Evolutionary conservation across 2,329 filamentous ascomycete species (phyloP).

Genomic region (Fusarium annulatum): DNA sequence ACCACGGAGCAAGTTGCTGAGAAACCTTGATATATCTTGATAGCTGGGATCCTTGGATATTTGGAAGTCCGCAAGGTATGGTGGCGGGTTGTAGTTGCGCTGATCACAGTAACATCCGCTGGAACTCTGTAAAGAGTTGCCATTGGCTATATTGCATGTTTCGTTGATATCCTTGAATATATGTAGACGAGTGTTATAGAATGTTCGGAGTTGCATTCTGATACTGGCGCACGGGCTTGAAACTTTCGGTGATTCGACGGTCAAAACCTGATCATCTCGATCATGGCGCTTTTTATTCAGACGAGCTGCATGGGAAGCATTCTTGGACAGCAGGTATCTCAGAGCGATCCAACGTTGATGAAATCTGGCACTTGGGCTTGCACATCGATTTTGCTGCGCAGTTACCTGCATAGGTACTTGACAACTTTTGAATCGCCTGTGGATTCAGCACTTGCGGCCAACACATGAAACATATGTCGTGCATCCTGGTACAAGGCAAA

Average conservation of each 20-base stretch:
- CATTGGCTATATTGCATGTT: conserved; percentile 22
- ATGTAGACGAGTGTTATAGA: conserved; percentile 24
- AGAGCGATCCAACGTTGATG: background rate
- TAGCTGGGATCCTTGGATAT: background rate
- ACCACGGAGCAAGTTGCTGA: conserved; percentile 14
- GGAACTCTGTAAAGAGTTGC: background rate
- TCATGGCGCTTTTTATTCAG: conserved; percentile 16
- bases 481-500: conserved; percentile 6
- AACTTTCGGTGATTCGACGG: conserved; percentile 21
- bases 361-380: background rate
- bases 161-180: conserved; percentile 28
- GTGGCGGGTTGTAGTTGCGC: conserved; percentile 5
- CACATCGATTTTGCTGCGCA: background rate
- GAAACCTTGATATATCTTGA: conserved; percentile 21
- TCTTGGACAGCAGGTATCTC: background rate
- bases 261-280: conserved; percentile 4
- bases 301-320: background rate
- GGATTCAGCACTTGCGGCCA: conserved; percentile 2
- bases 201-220: conserved; percentile 9
- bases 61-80: background rate
- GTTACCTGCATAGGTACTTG: background rate
- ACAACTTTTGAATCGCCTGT: background rate
- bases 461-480: conserved; percentile 19
- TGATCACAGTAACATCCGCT: conserved; percentile 8
- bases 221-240: conserved; percentile 9